These are phyloP conservation scores for Cladochytrium replicatum DNA, from an alignment of 192 early-diverging fungal species.

Conservation along the genomic window DNA sequence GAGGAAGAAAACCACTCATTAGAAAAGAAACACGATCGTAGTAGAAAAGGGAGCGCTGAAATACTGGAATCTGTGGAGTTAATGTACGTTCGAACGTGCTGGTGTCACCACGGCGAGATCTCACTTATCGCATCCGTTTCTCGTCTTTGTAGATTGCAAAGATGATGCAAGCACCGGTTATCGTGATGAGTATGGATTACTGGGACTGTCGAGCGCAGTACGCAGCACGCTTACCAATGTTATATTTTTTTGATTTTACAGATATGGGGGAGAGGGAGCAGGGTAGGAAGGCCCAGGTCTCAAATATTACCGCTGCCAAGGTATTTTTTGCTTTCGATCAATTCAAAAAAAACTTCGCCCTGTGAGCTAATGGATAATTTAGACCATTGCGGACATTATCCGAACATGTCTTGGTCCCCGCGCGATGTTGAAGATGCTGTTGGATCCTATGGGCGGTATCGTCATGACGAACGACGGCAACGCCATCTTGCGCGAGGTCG, in stretches of 20 bases:
- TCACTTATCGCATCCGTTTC: no score
- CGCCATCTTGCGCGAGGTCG: constrained; percentile 95
- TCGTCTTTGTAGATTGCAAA: no score
- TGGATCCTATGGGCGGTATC: constrained; percentile 99
- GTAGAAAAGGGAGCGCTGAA: no score
- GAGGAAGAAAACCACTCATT: no score
- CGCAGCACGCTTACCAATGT: no score
- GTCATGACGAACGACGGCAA: constrained; percentile 98
- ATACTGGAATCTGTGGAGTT: no score
- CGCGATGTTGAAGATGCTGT: constrained; percentile 98
- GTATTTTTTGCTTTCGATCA: constrained; percentile 29
- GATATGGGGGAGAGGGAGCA: constrained; percentile 89
- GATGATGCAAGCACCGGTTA: constrained; percentile 74
- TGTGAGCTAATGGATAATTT: constrained; percentile 1
- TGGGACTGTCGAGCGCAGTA: no score
- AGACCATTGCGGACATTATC: constrained; percentile 96
- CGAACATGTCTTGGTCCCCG: constrained; percentile 96
- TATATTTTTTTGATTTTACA: background rate
- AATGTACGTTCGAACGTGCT: no score
- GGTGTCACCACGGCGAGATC: no score
- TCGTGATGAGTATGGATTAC: constrained; percentile 72
- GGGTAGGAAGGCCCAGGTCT: constrained; percentile 93
- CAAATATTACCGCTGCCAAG: constrained; percentile 97
- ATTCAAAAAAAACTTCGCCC: no score
- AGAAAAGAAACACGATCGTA: no score